phyloP scores from a whole-genome alignment of 495 filamentous ascomycete species.

The Aspergillus indologenus region DNA sequence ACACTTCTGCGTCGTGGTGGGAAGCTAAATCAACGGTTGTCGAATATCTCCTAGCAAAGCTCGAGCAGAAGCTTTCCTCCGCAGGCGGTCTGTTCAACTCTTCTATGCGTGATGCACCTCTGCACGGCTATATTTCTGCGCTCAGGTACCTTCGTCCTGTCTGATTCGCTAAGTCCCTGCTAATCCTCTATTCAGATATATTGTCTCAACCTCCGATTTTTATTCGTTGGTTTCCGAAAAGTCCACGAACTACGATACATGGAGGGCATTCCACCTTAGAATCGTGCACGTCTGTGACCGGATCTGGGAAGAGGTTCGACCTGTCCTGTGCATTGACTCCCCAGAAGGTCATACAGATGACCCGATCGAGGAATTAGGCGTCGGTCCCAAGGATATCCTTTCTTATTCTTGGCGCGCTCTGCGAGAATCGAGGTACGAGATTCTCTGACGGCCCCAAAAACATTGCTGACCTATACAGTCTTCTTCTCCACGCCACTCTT shows the following conservation, averaged over 20 bases:
- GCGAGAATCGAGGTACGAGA: slow-evolving; percentile 77
- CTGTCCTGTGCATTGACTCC: slow-evolving; percentile 82
- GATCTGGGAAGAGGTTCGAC: slow-evolving; percentile 72
- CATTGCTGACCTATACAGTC: slow-evolving; percentile 46
- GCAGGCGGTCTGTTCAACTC: slow-evolving; percentile 56
- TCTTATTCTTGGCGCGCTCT: slow-evolving; percentile 92
- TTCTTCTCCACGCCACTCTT: slow-evolving; percentile 47
- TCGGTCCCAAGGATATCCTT: slow-evolving; percentile 77
- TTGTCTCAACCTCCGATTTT: slow-evolving; percentile 38
- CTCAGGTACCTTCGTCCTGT: slow-evolving; percentile 45
- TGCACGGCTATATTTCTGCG: slow-evolving; percentile 68
- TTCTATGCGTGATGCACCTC: slow-evolving; percentile 60
- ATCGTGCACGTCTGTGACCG: slow-evolving; percentile 54
- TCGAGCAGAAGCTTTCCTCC: slow-evolving; percentile 56
- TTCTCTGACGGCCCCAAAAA: background rate
- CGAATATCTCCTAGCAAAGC: slow-evolving; percentile 39
- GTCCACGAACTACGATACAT: slow-evolving; percentile 14
- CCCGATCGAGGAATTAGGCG: slow-evolving; percentile 62
- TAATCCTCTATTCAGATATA: slow-evolving; percentile 40
- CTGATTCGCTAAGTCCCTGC: background rate
- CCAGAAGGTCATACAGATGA: slow-evolving; percentile 83
- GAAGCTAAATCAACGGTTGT: slow-evolving; percentile 42
- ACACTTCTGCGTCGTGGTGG: slow-evolving; percentile 28
- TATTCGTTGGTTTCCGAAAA: slow-evolving; percentile 26
- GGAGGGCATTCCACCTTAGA: slow-evolving; percentile 50